Evolutionary conservation across 2,329 filamentous ascomycete genomes (phyloP).

Genomic region (Calonectria pseudoturangicola): DNA sequence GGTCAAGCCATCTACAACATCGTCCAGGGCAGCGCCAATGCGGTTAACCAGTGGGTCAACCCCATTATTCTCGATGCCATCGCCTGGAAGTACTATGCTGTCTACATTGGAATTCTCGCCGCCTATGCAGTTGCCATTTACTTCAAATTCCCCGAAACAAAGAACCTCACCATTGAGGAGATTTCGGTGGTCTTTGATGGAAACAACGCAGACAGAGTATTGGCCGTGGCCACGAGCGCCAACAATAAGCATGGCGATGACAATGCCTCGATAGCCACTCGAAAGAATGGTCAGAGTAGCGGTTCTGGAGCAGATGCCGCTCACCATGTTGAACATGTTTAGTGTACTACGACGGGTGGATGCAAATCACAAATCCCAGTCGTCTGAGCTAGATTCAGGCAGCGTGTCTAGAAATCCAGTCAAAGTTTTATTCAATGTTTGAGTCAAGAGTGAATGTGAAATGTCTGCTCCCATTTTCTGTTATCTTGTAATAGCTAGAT

Average conservation of each 20-base stretch:
- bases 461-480: too few relatives aligned
- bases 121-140: not conserved
- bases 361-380: not conserved
- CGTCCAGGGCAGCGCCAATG: not conserved
- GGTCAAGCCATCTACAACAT: constrained; percentile 6
- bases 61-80: not conserved
- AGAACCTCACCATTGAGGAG: constrained; percentile 4
- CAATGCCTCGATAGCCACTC: not conserved
- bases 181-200: constrained; percentile 1
- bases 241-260: not conserved
- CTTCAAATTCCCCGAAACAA: not conserved
- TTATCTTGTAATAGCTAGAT: too few relatives aligned
- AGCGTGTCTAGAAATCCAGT: not conserved
- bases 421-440: not conserved
- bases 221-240: not conserved
- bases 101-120: not conserved
- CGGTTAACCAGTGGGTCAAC: constrained; percentile 1
- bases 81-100: not conserved
- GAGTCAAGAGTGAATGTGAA: too few relatives aligned
- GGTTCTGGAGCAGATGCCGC: not conserved
- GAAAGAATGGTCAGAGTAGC: not conserved
- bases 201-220: not conserved
- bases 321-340: constrained; percentile 7
- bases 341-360: not conserved
- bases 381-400: not conserved